Evolutionary conservation across 1,284 basidiomycete genomes (phyloP).

Genomic region (Sporisorium reilianum): DNA sequence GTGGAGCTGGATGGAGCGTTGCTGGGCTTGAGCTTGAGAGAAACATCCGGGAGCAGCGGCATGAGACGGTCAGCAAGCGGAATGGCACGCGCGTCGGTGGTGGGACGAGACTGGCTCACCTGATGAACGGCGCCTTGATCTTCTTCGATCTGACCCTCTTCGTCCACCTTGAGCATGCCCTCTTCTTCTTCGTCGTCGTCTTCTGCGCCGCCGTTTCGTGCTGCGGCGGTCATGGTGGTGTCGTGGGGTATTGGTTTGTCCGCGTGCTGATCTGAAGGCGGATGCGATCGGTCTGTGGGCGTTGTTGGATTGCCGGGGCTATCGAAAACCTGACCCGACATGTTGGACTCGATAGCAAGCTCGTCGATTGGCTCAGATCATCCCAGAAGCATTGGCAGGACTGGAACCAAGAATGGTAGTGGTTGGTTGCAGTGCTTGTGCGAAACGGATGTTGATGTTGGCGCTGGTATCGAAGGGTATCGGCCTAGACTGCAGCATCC

Average conservation of each 20-base stretch:
- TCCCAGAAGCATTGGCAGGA: background rate
- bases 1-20: constrained; percentile 17
- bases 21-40: constrained; percentile 16
- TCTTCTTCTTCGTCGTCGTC: constrained; percentile 51
- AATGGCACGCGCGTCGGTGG: constrained; percentile 14
- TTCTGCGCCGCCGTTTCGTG: constrained; percentile 7
- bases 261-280: background rate
- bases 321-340: background rate
- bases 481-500: constrained; percentile 1
- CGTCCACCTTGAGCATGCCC: constrained; percentile 49
- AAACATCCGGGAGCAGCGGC: constrained; percentile 28
- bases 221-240: constrained; percentile 10
- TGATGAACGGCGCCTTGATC: constrained; percentile 31
- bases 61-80: constrained; percentile 40
- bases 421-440: background rate
- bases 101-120: constrained; percentile 42
- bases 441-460: background rate
- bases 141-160: constrained; percentile 55
- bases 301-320: background rate
- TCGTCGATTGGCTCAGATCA: background rate
- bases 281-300: constrained; percentile 1
- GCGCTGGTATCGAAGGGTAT: constrained; percentile 4
- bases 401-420: too few species aligned
- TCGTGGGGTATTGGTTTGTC: constrained; percentile 7
- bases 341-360: constrained; percentile 25